Base-by-base conservation (phyloP, 1,284 basidiomycete genomes). In the Microbotryomycetes sp. region DNA sequence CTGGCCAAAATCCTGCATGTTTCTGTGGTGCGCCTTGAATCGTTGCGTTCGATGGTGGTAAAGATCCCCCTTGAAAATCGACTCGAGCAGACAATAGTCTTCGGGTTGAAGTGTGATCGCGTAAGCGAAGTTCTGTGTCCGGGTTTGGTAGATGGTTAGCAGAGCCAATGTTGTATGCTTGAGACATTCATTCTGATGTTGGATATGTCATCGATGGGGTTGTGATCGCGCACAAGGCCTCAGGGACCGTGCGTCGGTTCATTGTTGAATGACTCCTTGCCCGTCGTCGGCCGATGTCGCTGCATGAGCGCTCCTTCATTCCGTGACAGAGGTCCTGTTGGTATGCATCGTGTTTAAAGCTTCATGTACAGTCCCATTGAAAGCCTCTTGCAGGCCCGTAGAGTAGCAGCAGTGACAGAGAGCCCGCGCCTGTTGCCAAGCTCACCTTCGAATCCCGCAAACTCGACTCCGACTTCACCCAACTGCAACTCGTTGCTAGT, bases 41-140 rank as follows among this genome's bases (percentile, higher is more conserved):
- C 19, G 71, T 68, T 29, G 73, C 73, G 62, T 71, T 70, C 23
- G 68, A 70, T 7, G 73, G 73, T 2, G 73, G 72, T 26, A 70
- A 59, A 6, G 59, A 49, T 2, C 59, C 49, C 49, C 70, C 72
- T 57, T 74, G 73, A 50, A 74, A 73, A 45, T 68, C 56, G 48
- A 66, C 42, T 28, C 61, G 67, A n/a, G 59, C 54, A 46, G 62
- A 58, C 53, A 72, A 59, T 50, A 74, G 65, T 1, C 70, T 65
- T 3, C 67, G 65, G 23, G 71, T 71, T 25, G 73, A 69, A 7
- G 69, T 70, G 58, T 73, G 69, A 47, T 70, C 68, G 6, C 60
- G 61, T 4, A 70, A 68, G 30, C 68, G 67, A 3, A 74, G 69
- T 60, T 73, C 73, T 74, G 63, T 2, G 7, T n/a, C n/a, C n/a